Evolutionary conservation across 1,139 yeast genomes (phyloP).

Genomic region (Kluyveromyces sp.): DNA sequence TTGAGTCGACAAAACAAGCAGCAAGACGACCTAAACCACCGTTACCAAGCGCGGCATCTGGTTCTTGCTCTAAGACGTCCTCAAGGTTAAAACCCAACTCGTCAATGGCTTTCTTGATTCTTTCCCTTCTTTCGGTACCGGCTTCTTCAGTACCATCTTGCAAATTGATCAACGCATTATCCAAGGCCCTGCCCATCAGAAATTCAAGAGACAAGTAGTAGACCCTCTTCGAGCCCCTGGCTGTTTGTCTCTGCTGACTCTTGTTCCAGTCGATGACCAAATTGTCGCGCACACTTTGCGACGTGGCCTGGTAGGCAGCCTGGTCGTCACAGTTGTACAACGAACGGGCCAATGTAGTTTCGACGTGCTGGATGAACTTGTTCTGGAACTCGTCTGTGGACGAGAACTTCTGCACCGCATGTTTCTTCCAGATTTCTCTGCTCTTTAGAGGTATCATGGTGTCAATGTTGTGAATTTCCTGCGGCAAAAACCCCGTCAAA

Average conservation of each 20-base stretch:
- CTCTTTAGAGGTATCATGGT: conserved; percentile 73
- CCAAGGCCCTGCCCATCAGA: conserved; percentile 92
- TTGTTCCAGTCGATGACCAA: conserved; percentile 85
- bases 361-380: conserved; percentile 77
- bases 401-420: conserved; percentile 45
- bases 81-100: conserved; percentile 85
- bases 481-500: conserved; percentile 84
- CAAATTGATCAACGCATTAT: conserved; percentile 83
- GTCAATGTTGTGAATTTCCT: conserved; percentile 78
- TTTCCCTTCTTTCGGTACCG: conserved; percentile 35
- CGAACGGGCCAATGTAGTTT: conserved; percentile 81
- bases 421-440: conserved; percentile 70
- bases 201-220: conserved; percentile 86
- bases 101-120: conserved; percentile 49
- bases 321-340: conserved; percentile 85
- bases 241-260: conserved; percentile 84
- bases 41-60: conserved; percentile 91
- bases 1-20: conserved; percentile 87
- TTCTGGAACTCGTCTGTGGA: conserved; percentile 57
- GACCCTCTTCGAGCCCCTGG: conserved; percentile 77
- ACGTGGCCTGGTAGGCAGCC: conserved; percentile 90
- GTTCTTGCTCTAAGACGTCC: conserved; percentile 78
- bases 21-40: conserved; percentile 95
- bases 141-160: conserved; percentile 31
- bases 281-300: conserved; percentile 71